Evolutionary conservation across 176 grass and related monocot species (phyloP), one percentile per base, ranked within the genome.

Genomic region (Chrysopogon serrulatus): DNA sequence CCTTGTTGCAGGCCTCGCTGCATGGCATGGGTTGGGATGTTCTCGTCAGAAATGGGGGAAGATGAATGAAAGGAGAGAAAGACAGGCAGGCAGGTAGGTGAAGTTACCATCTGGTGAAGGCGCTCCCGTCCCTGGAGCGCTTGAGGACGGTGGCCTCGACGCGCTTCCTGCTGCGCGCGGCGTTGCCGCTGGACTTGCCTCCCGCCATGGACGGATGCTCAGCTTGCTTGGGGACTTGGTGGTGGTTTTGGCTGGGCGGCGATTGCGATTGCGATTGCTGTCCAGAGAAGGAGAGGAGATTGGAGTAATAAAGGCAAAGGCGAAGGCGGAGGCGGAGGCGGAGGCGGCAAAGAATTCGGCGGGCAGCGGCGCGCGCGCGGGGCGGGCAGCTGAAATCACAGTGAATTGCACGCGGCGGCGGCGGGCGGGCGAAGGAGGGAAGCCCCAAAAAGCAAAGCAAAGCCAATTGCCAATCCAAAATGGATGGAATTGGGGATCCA

Each of bases 1-100:
- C 87, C 84, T 98, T 98, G 28, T 89, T 92, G 84, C 92, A 98
- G 7, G 86, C 88, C 43, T 98, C 95, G 78, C 95, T 97, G 88
- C 10, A 54, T 5, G 31, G 63, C 16, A 27, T 3, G 0, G 77
- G 28, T 23, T 32, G 17, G 27, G 35, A 21, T 33, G 47, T 7
- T 51, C 47, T 18, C 17, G 19, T 53, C 49, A 53, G 48, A 43
- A 13, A 43, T 43, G 41, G 10, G 10, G 13, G 1, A 18, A 48
- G 45, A 18, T 18, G 47, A 49, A 3, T 7, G 47, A 4, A 19
- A 18, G 1, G 17, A 1, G 4, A 49, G 47, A n/a, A n/a, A n/a
- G n/a, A n/a, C n/a, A n/a, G 4, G 0, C 3, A 17, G n/a, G 16
- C 45, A 18, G n/a, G n/a, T n/a, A n/a, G n/a, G 14, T 19, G 19